Base-by-base conservation (phyloP, 306 rosid species). In the Citrullus amarus region DNA sequence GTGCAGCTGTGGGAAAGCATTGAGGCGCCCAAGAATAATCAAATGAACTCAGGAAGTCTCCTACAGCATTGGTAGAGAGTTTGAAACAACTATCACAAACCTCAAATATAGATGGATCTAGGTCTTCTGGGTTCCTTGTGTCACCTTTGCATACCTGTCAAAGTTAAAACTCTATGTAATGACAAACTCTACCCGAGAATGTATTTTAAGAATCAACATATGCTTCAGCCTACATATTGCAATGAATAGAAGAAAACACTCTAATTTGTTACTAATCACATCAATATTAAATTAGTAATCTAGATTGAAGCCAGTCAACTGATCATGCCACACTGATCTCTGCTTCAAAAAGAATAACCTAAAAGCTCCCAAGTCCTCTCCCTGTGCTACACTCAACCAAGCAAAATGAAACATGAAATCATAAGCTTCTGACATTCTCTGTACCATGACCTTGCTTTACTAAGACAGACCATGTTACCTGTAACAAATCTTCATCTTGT, bases 61-160 rank as follows among this genome's bases (percentile, higher is more conserved):
- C 76, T 71, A 25, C n/a, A 44, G 58, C 75, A 69, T 69, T 2
- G 2, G 4, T 43, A 12, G 10, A 20, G 75, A 69, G 46, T 48
- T 69, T 25, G 18, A 71, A 48, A 71, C 41, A 71, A 25, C 13
- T 65, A 80, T 61, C 78, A 81, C 77, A 73, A 67, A 89, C 98
- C 96, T 94, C 91, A 79, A 94, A 94, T 10, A 92, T 83, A 77
- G 93, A 86, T 22, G 97, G 89, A 84, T 89, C 97, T 66, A 94
- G 82, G 83, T 90, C 92, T 14, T 81, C 84, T n/a, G 79, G 85
- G 39, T 84, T 92, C 84, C 98, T 83, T 8, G 98, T 92, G 79
- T 94, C 97, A 65, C 89, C 98, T 84, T 86, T 90, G 84, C 76
- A 73, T 58, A 94, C 92, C 98, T 94, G 74, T 80, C 78, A 82